A percentile compares a stretch with the other conserved stretches of the same genome.
These are phyloP conservation scores for Paraconiothyrium brasiliense DNA, from an alignment of 2,329 filamentous ascomycete species.

Conservation along the genomic window DNA sequence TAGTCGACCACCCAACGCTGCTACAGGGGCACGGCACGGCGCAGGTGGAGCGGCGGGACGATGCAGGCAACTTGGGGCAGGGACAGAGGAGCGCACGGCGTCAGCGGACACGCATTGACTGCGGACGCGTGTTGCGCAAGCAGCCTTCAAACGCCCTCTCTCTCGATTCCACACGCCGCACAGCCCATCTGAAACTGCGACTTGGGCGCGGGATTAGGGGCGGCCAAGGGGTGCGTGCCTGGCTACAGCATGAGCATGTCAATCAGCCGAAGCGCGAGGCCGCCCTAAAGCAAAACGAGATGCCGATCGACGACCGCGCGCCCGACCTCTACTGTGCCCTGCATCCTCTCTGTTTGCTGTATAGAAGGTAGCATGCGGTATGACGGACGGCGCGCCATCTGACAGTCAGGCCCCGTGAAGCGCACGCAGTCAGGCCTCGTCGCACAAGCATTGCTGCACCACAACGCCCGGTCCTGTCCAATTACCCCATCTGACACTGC, in stretches of 20 bases:
- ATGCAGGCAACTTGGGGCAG: constrained; percentile 3
- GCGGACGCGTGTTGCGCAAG: constrained; percentile 22
- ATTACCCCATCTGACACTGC: constrained; percentile 2
- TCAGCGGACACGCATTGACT: constrained; percentile 10
- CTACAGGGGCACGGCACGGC: constrained; percentile 3
- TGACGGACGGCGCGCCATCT: not conserved
- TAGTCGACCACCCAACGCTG: constrained; percentile 9
- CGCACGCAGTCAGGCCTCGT: not conserved
- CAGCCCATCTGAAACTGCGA: constrained; percentile 16
- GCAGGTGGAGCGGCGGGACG: constrained; percentile 5
- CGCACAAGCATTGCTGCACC: constrained; percentile 16
- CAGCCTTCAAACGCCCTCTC: constrained; percentile 12
- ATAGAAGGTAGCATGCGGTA: too few species aligned
- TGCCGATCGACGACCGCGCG: constrained; percentile 6
- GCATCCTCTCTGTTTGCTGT: not conserved
- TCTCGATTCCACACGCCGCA: not conserved
- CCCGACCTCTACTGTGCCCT: not conserved
- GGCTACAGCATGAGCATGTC: constrained; percentile 1
- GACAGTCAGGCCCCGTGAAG: not conserved
- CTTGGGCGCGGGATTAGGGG: not conserved
- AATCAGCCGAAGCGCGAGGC: constrained; percentile 11
- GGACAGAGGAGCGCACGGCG: constrained; percentile 2
- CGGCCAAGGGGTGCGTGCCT: constrained; percentile 3
- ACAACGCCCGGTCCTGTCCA: constrained; percentile 12
- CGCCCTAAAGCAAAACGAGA: not conserved